These are phyloP conservation scores for Aspergillus bridgeri DNA, from an alignment of 495 filamentous ascomycete genomes.

Conservation along the genomic window DNA sequence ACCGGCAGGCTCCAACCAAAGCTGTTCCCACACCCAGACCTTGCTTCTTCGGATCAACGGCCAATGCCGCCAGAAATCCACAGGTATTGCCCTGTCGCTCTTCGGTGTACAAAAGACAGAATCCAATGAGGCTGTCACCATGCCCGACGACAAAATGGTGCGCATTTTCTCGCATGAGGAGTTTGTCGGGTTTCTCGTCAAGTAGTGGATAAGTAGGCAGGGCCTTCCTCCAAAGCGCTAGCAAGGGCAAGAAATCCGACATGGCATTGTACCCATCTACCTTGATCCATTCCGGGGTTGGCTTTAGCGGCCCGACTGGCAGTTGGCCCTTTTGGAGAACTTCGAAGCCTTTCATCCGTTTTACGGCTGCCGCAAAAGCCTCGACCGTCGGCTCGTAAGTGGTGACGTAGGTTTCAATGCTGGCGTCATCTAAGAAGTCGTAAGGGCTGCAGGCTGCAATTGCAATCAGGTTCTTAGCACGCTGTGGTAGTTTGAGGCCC, in stretches of 20 bases:
- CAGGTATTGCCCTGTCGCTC: conserved; percentile 21
- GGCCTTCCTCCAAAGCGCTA: conserved; percentile 35
- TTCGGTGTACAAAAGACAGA: conserved; percentile 41
- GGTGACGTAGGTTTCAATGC: conserved; percentile 43
- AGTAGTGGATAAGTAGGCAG: conserved; percentile 41
- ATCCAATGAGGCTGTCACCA: conserved; percentile 33
- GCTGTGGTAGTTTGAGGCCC: conserved; percentile 32
- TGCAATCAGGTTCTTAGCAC: conserved; percentile 28
- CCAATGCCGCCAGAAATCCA: conserved; percentile 39
- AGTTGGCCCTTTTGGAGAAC: conserved; percentile 29
- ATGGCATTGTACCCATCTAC: conserved; percentile 19
- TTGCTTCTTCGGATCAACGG: conserved; percentile 38
- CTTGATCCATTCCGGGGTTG: conserved; percentile 15
- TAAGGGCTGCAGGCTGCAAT: conserved; percentile 49
- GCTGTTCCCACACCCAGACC: conserved; percentile 42
- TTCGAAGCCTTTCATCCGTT: conserved; percentile 39
- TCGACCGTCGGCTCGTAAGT: conserved; percentile 49
- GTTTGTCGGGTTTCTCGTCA: conserved; percentile 19
- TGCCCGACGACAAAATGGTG: conserved; percentile 37
- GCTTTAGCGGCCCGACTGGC: conserved; percentile 28
- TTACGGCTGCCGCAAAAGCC: conserved; percentile 39
- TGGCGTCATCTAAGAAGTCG: conserved; percentile 42
- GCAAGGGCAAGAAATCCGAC: conserved; percentile 31
- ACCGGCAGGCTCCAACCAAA: conserved; percentile 33
- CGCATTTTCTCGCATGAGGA: conserved; percentile 26